Percentiles rank a stretch among this genome's conserved stretches.
phyloP scores from a whole-genome alignment of 2,329 filamentous ascomycete species.

The Botrytis sinoallii region DNA sequence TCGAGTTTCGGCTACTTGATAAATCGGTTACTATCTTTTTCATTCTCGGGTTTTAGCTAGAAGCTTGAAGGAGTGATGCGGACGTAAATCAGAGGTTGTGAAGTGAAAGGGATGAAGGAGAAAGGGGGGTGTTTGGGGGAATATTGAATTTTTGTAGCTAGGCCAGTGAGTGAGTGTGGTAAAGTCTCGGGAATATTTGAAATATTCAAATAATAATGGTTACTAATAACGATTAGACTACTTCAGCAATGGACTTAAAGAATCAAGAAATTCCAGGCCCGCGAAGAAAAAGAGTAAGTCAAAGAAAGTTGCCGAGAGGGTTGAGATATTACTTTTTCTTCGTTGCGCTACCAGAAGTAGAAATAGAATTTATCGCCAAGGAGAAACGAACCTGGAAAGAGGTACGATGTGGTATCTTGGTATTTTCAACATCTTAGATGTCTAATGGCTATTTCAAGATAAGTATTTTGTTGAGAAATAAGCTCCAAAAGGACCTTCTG shows the following conservation, averaged over 20 bases:
- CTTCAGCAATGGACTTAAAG: neutral
- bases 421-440: neutral
- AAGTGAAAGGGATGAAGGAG: too few species aligned
- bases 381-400: neutral
- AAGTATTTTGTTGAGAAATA: neutral
- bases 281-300: neutral
- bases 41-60: too few species aligned
- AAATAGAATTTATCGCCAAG: neutral
- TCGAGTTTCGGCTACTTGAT: too few species aligned
- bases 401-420: neutral
- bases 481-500: too few species aligned
- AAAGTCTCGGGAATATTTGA: too few species aligned
- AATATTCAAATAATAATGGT: too few species aligned
- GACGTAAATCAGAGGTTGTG: too few species aligned
- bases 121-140: too few species aligned
- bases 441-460: neutral
- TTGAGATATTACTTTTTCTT: neutral
- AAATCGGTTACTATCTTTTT: too few species aligned
- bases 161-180: too few species aligned
- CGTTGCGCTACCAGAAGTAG: neutral
- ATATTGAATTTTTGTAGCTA: too few species aligned
- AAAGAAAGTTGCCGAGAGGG: neutral
- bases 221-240: too few species aligned
- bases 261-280: accelerated
- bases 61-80: accelerated